phyloP scores from a whole-genome alignment of 2,329 filamentous ascomycete genomes.

The Aureobasidium sp. region DNA sequence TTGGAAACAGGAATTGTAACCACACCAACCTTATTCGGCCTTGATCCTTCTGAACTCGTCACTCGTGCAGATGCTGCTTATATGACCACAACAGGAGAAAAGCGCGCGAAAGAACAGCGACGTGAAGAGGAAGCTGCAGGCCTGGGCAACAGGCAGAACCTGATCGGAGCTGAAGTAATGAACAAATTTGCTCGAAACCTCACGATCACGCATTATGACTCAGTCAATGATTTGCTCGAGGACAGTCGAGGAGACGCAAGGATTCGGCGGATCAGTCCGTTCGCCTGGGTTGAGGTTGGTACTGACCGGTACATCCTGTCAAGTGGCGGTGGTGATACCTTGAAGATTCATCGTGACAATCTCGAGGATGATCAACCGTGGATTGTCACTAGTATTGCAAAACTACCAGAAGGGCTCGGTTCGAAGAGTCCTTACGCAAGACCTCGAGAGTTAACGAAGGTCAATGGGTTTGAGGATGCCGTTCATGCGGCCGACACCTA shows the following conservation, averaged over 20 bases:
- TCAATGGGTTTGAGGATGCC: constrained; percentile 62
- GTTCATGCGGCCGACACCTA: constrained; percentile 75
- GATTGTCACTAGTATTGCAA: constrained; percentile 37
- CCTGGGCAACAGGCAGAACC: neutral
- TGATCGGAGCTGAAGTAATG: neutral
- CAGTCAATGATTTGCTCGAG: constrained; percentile 80
- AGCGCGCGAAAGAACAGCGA: constrained; percentile 37
- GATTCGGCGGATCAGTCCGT: constrained; percentile 66
- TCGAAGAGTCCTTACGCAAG: constrained; percentile 54
- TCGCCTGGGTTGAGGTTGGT: constrained; percentile 79
- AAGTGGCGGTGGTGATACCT: constrained; percentile 53
- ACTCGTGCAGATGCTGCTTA: constrained; percentile 57
- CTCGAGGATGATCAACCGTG: constrained; percentile 11
- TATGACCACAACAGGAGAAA: constrained; percentile 50
- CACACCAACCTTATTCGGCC: constrained; percentile 84
- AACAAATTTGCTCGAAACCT: constrained; percentile 42
- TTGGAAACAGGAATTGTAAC: constrained; percentile 79
- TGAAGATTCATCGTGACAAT: constrained; percentile 40
- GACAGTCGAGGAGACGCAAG: constrained; percentile 73
- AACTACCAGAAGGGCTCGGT: constrained; percentile 29
- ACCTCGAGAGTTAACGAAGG: constrained; percentile 61
- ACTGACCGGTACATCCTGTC: constrained; percentile 62
- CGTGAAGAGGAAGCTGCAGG: constrained; percentile 32
- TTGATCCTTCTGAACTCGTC: constrained; percentile 75
- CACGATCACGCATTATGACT: constrained; percentile 84